Evolutionary conservation across 2,329 filamentous ascomycete species (phyloP).

Genomic region (Clonostachys solani): DNA sequence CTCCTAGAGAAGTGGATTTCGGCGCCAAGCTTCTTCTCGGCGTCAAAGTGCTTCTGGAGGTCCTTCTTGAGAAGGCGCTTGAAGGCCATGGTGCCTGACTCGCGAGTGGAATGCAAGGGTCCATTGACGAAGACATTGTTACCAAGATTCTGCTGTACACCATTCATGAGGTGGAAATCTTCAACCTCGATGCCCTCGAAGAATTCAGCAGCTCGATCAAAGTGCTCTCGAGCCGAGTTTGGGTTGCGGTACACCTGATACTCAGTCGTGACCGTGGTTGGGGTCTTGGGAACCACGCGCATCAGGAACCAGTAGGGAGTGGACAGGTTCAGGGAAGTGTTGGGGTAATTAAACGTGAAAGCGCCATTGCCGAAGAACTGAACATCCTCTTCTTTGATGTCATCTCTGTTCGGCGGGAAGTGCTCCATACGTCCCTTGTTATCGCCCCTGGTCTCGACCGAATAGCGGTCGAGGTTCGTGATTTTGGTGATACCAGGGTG

Average conservation of each 20-base stretch:
- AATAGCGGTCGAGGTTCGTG: slow-evolving; percentile 51
- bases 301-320: slow-evolving; percentile 5
- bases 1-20: not conserved
- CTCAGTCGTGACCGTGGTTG: slow-evolving; percentile 2
- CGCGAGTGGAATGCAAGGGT: slow-evolving; percentile 36
- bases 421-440: slow-evolving; percentile 38
- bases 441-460: slow-evolving; percentile 39
- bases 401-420: slow-evolving; percentile 36
- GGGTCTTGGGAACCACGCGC: slow-evolving; percentile 1
- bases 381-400: not conserved
- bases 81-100: slow-evolving; percentile 1
- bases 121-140: slow-evolving; percentile 45
- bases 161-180: slow-evolving; percentile 45
- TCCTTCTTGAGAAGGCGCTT: not conserved
- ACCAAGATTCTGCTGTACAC: slow-evolving; percentile 44
- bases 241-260: slow-evolving; percentile 44
- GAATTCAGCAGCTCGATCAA: slow-evolving; percentile 37
- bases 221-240: slow-evolving; percentile 37
- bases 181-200: slow-evolving; percentile 47
- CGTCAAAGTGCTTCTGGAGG: not conserved
- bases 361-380: slow-evolving; percentile 29
- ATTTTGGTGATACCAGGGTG: slow-evolving; percentile 54
- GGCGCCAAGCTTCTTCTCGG: not conserved
- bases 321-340: slow-evolving; percentile 35
- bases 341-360: slow-evolving; percentile 45